Percentiles rank a stretch among this genome's conserved stretches.
phyloP scores from a whole-genome alignment of 495 filamentous ascomycete species.

The Annulohypoxylon maeteangense region DNA sequence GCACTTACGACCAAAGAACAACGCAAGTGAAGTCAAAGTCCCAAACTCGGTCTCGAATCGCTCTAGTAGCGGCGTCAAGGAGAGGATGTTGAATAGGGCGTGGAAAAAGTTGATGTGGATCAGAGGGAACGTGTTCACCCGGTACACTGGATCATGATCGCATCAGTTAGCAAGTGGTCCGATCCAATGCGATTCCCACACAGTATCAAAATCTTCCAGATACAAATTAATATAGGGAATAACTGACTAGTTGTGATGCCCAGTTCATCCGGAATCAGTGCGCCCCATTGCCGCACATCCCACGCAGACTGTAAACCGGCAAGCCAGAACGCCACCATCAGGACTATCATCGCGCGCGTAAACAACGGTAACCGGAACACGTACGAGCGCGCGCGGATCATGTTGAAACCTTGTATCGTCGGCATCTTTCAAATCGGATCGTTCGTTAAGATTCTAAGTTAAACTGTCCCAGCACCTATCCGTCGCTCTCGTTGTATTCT shows the following conservation, averaged over 20 bases:
- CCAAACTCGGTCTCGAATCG: constrained; percentile 95
- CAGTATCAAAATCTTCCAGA: background rate
- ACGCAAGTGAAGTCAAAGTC: constrained; percentile 80
- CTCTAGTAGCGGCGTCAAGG: constrained; percentile 85
- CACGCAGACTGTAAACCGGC: constrained; percentile 71
- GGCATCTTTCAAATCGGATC: constrained; percentile 46
- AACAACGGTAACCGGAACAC: constrained; percentile 86
- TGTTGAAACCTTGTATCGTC: constrained; percentile 55
- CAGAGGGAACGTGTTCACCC: constrained; percentile 90
- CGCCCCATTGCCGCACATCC: constrained; percentile 77
- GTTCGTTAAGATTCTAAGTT: background rate
- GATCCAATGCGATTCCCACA: background rate
- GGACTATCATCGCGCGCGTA: constrained; percentile 77
- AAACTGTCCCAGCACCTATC: background rate
- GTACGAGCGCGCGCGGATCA: constrained; percentile 67
- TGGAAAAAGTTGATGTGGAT: constrained; percentile 86
- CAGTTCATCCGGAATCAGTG: constrained; percentile 80
- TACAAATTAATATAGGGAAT: background rate
- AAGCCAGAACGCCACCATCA: constrained; percentile 75
- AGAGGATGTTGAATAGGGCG: constrained; percentile 78
- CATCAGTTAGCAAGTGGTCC: constrained; percentile 20
- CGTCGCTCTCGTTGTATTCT: background rate
- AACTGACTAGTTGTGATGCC: constrained; percentile 77
- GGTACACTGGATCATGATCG: constrained; percentile 73
- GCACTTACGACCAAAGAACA: constrained; percentile 89